phyloP scores from a whole-genome alignment of 2,329 filamentous ascomycete species.

The Aspergillus hiratsukae region DNA sequence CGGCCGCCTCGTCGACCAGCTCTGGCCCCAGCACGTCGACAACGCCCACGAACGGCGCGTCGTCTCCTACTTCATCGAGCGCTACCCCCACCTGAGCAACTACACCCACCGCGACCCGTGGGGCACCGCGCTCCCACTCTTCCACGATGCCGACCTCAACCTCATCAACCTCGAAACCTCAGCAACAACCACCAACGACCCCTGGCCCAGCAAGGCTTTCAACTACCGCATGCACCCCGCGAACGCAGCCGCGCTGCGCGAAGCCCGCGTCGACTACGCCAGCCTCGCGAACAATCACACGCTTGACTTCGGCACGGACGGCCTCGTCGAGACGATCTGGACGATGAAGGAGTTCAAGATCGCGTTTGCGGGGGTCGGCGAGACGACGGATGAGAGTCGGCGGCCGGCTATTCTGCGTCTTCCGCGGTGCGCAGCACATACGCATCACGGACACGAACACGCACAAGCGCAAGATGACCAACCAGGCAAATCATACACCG shows the following conservation, averaged over 20 bases:
- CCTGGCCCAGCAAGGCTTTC: conserved; percentile 38
- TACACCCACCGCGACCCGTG: conserved; percentile 30
- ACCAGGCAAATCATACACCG: conserved; percentile 2
- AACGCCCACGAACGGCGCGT: conserved; percentile 21
- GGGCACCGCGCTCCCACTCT: conserved; percentile 31
- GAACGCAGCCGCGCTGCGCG: conserved; percentile 30
- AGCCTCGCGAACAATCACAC: conserved; percentile 40
- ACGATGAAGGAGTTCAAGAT: conserved; percentile 23
- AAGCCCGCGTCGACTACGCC: conserved; percentile 30
- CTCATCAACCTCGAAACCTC: conserved; percentile 41
- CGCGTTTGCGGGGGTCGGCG: conserved; percentile 29
- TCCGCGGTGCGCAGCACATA: conserved; percentile 2
- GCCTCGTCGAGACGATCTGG: conserved; percentile 32
- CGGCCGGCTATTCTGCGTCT: conserved; percentile 27
- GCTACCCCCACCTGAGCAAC: conserved; percentile 17
- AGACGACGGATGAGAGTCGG: conserved; percentile 24
- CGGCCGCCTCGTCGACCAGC: conserved; percentile 39
- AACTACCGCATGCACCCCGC: conserved; percentile 40
- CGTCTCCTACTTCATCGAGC: conserved; percentile 14
- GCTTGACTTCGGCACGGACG: conserved; percentile 33
- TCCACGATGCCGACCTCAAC: conserved; percentile 29
- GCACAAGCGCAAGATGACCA: neutral
- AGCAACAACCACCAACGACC: conserved; percentile 25
- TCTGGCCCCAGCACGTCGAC: conserved; percentile 32
- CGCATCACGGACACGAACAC: neutral